Percentiles rank a stretch among this genome's conserved stretches.
Conservation (phyloP, 352 stramenopile species). For the Phytophthora tubulina region DNA sequence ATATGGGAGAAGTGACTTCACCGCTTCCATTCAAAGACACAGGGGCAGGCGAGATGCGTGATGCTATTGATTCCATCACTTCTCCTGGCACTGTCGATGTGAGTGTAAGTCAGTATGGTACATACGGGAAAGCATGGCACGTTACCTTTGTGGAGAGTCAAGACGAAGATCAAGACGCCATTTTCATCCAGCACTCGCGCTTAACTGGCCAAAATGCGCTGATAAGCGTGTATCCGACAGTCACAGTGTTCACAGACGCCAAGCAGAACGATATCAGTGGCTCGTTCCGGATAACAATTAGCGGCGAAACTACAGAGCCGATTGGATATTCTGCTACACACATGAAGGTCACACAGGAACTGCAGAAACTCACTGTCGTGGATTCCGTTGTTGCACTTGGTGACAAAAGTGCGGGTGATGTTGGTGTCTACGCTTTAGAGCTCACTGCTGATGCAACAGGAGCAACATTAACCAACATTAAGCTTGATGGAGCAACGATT, state of each 20-base stretch:
- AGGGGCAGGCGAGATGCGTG: conserved; percentile 82
- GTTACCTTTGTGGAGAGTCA: conserved; percentile 89
- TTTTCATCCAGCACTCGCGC: conserved; percentile 82
- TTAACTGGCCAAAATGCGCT: conserved; percentile 76
- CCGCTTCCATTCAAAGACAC: conserved; percentile 79
- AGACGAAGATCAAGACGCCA: conserved; percentile 64
- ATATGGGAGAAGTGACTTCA: conserved; percentile 81
- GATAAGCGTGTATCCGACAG: conserved; percentile 75
- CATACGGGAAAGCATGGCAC: conserved; percentile 87
- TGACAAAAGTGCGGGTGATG: conserved; percentile 46
- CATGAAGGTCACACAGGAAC: conserved; percentile 73
- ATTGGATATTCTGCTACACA: conserved; percentile 75
- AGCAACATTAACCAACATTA: conserved; percentile 51
- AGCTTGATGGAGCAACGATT: conserved; percentile 48
- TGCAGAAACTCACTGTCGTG: conserved; percentile 69
- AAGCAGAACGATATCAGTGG: conserved; percentile 67
- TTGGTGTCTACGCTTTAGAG: conserved; percentile 67
- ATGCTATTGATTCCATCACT: conserved; percentile 91
- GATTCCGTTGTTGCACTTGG: conserved; percentile 74
- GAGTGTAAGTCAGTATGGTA: conserved; percentile 64
- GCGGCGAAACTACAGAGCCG: conserved; percentile 56
- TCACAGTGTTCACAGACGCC: conserved; percentile 72
- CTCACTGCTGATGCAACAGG: conserved; percentile 54
- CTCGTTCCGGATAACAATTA: conserved; percentile 68
- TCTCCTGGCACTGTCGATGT: conserved; percentile 88